Base-by-base conservation (phyloP, 2,329 filamentous ascomycete genomes). In the Botrytis squamosa region DNA sequence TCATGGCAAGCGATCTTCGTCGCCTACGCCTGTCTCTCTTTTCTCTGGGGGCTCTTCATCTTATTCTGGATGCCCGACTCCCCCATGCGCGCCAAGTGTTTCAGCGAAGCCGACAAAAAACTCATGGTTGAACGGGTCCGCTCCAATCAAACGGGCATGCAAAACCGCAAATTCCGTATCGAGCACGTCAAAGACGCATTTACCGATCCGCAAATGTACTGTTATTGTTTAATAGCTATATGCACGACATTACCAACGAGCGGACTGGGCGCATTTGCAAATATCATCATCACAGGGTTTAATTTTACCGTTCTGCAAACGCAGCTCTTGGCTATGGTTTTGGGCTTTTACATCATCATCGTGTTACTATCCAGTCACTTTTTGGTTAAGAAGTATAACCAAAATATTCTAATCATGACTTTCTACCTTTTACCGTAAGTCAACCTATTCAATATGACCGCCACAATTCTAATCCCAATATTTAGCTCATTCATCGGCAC, bases 201-300 rank as follows among this genome's bases (percentile, higher is more conserved):
- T 1, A 81, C 81, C 0, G 92, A 94, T 76, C 90, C 91, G 1
- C 90, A 93, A 81, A 86, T 85, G 55, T 92, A 87, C 84, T 88
- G 88, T 59, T 91, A 92, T 79, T 87, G 86, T 63, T 82, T 88
- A 10, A 90, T 94, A 65, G 87, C 90, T 71, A 84, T 94, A 36
- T 91, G 89, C 82, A 93, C 92, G 0, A 94, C 91, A 0, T 84
- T 94, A 2, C 92, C 92, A 0, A 94, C 91, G 0, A 90, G 88
- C 33, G 92, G 92, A 0, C 86, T 94, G 0, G 92, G 92, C 10
- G 89, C 89, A 0, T 94, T 93, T 80, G 89, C 91, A 71, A 91
- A 91, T 76, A 91, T 94, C 77, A 91, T 95, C 78, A 93, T 94
- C 81, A 88, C 86, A 72, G 85, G 85, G n/a, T 90, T 94, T 74